These are phyloP conservation scores for Hymenoscyphus fraxineus DNA, from an alignment of 2,329 filamentous ascomycete genomes.

Conservation along the genomic window DNA sequence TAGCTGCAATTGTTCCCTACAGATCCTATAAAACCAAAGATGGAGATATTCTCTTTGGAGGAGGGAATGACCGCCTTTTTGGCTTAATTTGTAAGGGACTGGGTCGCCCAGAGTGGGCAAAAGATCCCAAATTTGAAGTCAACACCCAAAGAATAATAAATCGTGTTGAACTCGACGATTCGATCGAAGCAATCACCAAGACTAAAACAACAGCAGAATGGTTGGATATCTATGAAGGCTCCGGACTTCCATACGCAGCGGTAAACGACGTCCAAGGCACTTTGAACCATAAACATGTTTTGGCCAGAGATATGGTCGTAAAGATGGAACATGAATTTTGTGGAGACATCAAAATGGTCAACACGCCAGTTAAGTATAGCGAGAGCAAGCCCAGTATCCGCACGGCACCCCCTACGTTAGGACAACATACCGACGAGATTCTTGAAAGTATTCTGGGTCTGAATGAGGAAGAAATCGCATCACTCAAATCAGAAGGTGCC, in stretches of 20 bases:
- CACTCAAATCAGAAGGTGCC: constrained; percentile 63
- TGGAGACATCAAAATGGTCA: constrained; percentile 84
- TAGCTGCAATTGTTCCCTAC: constrained; percentile 96
- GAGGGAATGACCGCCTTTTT: constrained; percentile 69
- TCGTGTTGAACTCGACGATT: constrained; percentile 69
- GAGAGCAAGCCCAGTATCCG: constrained; percentile 73
- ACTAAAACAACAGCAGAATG: constrained; percentile 83
- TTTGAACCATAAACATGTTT: constrained; percentile 78
- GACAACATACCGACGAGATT: constrained; percentile 81
- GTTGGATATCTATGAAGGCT: constrained; percentile 82
- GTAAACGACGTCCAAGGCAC: constrained; percentile 90
- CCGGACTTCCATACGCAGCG: constrained; percentile 88
- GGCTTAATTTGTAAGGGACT: constrained; percentile 60
- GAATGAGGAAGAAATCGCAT: constrained; percentile 53
- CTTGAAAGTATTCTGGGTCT: constrained; percentile 61
- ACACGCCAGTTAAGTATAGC: constrained; percentile 92
- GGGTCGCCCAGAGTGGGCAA: constrained; percentile 55
- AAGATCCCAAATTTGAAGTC: constrained; percentile 54
- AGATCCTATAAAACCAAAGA: constrained; percentile 74
- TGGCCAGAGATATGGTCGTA: constrained; percentile 82
- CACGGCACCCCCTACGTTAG: constrained; percentile 76
- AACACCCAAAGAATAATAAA: constrained; percentile 65
- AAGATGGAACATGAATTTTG: constrained; percentile 80
- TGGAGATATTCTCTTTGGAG: constrained; percentile 66
- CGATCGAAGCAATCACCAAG: constrained; percentile 72